These are phyloP conservation scores for Chrysoporthe puriensis DNA, from an alignment of 2,329 filamentous ascomycete genomes.

Conservation along the genomic window DNA sequence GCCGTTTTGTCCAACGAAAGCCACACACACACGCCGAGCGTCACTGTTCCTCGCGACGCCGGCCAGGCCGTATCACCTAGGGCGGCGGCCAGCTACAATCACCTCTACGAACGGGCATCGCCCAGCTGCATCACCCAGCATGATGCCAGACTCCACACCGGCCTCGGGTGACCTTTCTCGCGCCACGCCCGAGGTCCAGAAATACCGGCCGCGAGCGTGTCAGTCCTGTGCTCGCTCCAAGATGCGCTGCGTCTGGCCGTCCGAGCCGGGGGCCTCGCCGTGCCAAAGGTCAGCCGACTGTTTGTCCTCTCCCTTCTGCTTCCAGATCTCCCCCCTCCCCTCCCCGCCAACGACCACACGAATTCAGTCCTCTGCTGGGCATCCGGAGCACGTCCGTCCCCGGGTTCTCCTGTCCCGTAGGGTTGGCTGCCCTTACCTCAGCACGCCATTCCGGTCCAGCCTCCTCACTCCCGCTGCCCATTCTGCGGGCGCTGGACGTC, in stretches of 20 bases:
- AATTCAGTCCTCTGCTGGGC: no score
- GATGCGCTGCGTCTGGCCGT: constrained; percentile 30
- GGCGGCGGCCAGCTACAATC: no score
- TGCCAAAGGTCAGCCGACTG: constrained; percentile 25
- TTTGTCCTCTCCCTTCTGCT: not conserved
- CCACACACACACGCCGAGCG: not conserved
- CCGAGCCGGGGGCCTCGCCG: constrained; percentile 28
- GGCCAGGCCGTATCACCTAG: not conserved
- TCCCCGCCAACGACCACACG: no score
- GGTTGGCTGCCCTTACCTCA: no score
- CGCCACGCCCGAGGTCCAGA: constrained; percentile 30
- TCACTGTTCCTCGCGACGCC: not conserved
- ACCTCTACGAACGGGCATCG: not conserved
- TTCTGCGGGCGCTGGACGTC: not conserved
- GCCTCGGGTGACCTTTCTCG: constrained; percentile 27
- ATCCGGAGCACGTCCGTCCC: no score
- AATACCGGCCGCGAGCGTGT: constrained; percentile 29
- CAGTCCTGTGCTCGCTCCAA: constrained; percentile 29
- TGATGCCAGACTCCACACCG: constrained; percentile 28
- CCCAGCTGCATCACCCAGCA: not conserved
- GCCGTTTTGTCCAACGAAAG: not conserved
- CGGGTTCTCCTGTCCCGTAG: no score
- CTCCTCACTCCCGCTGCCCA: not conserved
- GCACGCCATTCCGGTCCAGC: not conserved
- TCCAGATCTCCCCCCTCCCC: not conserved